Evolutionary conservation across 345 rosid genomes (phyloP).

Genomic region (Eutrema japonicum): DNA sequence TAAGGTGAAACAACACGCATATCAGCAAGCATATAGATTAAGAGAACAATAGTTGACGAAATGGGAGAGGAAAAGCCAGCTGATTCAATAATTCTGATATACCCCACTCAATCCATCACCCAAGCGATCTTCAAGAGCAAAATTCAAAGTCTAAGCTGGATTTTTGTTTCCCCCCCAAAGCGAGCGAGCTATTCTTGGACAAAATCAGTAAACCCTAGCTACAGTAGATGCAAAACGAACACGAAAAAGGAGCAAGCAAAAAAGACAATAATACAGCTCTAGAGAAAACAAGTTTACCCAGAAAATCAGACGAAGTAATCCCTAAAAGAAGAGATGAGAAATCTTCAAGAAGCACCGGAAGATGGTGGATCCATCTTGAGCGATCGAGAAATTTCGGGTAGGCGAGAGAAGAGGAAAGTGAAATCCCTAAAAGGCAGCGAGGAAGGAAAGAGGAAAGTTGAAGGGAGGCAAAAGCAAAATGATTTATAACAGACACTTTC

Average conservation of each 20-base stretch:
- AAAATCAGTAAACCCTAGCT: constrained; percentile 48
- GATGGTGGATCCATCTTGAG: constrained; percentile 52
- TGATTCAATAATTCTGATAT: constrained; percentile 3
- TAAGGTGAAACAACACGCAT: constrained; percentile 7
- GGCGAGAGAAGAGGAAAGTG: constrained; percentile 42
- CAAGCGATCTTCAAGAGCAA: constrained; percentile 7
- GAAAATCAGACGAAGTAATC: constrained; percentile 24
- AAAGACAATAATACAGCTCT: neutral
- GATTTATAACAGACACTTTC: constrained; percentile 40
- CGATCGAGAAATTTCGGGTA: constrained; percentile 32
- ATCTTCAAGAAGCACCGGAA: constrained; percentile 37
- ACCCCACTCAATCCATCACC: constrained; percentile 1
- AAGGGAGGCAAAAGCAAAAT: constrained; percentile 43
- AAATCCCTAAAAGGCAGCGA: constrained; percentile 52
- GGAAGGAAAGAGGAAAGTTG: constrained; percentile 41
- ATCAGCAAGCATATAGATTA: neutral
- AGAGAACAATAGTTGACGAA: constrained; percentile 10
- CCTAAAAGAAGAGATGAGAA: constrained; percentile 5
- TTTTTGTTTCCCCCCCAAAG: neutral
- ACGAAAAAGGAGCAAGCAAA: neutral
- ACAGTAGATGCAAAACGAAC: constrained; percentile 15
- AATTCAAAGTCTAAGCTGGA: constrained; percentile 31
- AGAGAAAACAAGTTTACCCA: constrained; percentile 30
- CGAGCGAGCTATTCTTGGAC: neutral
- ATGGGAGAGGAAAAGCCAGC: constrained; percentile 1